phyloP scores from a whole-genome alignment of 345 rosid genomes.

The Gossypium sturtianum region DNA sequence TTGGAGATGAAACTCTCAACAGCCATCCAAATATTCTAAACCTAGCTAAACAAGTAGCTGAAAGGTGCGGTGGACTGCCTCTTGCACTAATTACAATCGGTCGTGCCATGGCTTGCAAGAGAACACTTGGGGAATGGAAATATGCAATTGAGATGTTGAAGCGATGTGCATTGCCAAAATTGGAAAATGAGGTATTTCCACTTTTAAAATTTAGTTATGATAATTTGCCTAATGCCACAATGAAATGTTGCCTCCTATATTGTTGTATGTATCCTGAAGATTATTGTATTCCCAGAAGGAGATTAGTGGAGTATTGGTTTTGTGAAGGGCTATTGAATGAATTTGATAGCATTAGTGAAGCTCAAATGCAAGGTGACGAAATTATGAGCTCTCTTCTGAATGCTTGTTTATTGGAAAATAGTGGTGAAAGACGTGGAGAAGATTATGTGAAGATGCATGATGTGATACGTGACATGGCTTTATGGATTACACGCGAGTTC shows the following conservation, averaged over 20 bases:
- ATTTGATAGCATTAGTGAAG: background rate
- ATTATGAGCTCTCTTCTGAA: background rate
- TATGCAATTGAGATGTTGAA: background rate
- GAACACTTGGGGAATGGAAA: background rate
- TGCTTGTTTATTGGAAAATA: background rate
- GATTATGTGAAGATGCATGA: constrained; percentile 34
- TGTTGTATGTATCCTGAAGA: constrained; percentile 10
- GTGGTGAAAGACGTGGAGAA: background rate
- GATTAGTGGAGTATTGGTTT: background rate
- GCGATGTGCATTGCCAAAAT: too few species aligned
- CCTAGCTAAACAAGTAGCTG: constrained; percentile 28
- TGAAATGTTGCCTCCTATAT: constrained; percentile 9
- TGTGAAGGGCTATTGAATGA: background rate
- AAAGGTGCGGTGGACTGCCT: constrained; percentile 2
- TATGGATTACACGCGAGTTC: background rate
- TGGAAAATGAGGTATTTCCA: background rate
- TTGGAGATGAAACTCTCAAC: background rate
- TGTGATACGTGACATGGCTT: background rate
- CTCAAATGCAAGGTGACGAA: background rate
- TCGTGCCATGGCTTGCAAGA: constrained; percentile 15
- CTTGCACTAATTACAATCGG: constrained; percentile 7
- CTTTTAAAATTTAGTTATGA: background rate
- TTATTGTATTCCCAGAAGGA: background rate
- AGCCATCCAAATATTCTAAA: constrained; percentile 26
- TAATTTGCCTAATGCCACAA: background rate